Conservation (phyloP, 208 protist genomes). For the Vickermania spadyakhi region DNA sequence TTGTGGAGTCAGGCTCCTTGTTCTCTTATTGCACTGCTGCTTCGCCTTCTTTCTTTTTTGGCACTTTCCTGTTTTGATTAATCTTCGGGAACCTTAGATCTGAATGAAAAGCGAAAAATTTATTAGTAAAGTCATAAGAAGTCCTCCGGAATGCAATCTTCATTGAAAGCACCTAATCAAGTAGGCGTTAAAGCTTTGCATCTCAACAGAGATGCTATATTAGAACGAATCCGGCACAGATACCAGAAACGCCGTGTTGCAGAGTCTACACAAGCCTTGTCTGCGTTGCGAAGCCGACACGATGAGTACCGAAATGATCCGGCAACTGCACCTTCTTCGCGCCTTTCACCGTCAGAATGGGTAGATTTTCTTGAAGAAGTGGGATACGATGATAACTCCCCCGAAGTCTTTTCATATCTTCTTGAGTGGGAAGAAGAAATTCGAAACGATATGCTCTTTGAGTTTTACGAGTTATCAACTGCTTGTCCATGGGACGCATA, state of each 20-base stretch:
- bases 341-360: conserved; percentile 24
- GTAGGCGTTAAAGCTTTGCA: conserved; percentile 54
- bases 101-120: too few relatives aligned
- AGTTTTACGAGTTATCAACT: conserved; percentile 41
- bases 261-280: conserved; percentile 20
- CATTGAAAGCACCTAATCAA: too few relatives aligned
- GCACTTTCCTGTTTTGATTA: too few relatives aligned
- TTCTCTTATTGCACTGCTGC: too few relatives aligned
- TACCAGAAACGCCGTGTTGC: background rate
- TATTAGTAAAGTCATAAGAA: too few relatives aligned
- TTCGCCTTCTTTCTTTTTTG: too few relatives aligned
- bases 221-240: conserved; percentile 31
- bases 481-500: conserved; percentile 52
- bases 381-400: conserved; percentile 36
- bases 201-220: conserved; percentile 31
- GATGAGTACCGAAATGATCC: conserved; percentile 13
- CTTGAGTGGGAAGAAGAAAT: conserved; percentile 75
- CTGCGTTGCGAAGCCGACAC: conserved; percentile 11
- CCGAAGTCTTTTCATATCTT: conserved; percentile 44
- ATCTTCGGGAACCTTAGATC: too few relatives aligned
- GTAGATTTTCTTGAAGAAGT: conserved; percentile 40
- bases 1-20: too few relatives aligned
- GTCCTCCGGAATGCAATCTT: too few relatives aligned
- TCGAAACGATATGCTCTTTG: conserved; percentile 43
- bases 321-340: background rate